Conservation (phyloP, 106 monocot species). For the Ottelia alismoides region DNA sequence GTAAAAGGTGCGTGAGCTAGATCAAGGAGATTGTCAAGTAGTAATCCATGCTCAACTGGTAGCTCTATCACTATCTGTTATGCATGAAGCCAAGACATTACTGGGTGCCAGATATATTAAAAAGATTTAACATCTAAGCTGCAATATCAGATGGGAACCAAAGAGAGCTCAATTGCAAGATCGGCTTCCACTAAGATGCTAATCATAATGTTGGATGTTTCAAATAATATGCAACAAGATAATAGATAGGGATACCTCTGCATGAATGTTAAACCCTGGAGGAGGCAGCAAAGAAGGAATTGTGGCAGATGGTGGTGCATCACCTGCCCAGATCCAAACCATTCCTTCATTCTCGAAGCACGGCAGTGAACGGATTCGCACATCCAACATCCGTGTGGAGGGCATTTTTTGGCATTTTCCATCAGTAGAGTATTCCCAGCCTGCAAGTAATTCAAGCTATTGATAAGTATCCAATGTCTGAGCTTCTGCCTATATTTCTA, state of each 20-base stretch:
- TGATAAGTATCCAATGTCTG: too few species aligned
- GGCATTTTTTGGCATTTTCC: conserved; percentile 99
- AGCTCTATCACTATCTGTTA: conserved; percentile 95
- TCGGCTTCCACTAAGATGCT: too few species aligned
- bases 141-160: too few species aligned
- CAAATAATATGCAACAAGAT: too few species aligned
- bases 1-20: conserved; percentile 99
- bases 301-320: conserved; percentile 46
- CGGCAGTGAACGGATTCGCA: conserved; percentile 61
- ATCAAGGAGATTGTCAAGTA: conserved; percentile 96
- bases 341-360: conserved; percentile 92
- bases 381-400: conserved; percentile 62
- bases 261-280: conserved; percentile 75
- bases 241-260: conserved; percentile 83
- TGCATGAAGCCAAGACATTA: too few species aligned
- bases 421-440: conserved; percentile 96
- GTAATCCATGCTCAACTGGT: conserved; percentile 93
- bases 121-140: too few species aligned
- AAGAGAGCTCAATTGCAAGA: too few species aligned
- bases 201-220: too few species aligned
- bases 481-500: too few species aligned
- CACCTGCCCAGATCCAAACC: conserved; percentile 97
- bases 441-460: too few species aligned
- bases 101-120: too few species aligned
- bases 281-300: conserved; percentile 83